phyloP scores from a whole-genome alignment of 768 basidiomycete genomes.

The Mycena pura region DNA sequence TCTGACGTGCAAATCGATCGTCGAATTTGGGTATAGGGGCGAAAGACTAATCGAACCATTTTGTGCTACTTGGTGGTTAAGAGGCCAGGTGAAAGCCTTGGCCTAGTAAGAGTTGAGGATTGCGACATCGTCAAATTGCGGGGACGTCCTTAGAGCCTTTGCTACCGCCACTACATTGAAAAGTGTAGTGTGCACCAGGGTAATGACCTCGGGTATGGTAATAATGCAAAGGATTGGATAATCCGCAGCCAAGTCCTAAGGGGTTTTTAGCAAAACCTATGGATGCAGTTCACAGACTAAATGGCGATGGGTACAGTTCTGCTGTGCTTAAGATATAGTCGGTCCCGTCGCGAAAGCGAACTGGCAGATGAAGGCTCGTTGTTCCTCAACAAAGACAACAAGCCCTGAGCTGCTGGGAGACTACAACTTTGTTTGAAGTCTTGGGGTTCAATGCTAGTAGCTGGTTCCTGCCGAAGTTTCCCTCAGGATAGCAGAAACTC shows the following conservation, averaged over 20 bases:
- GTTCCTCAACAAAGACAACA: not conserved
- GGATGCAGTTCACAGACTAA: too few species aligned
- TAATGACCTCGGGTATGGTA: too few species aligned
- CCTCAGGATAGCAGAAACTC: constrained; percentile 66
- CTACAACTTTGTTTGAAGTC: not conserved
- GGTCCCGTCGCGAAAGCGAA: not conserved
- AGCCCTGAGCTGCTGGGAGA: not conserved
- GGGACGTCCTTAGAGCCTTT: constrained; percentile 11
- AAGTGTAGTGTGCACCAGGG: too few species aligned
- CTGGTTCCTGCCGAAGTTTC: constrained; percentile 93
- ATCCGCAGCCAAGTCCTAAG: too few species aligned
- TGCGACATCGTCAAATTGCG: constrained; percentile 11
- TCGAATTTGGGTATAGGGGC: constrained; percentile 95
- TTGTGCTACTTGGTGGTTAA: constrained; percentile 12
- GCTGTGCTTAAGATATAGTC: too few species aligned
- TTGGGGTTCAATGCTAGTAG: constrained; percentile 58
- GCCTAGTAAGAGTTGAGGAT: not conserved
- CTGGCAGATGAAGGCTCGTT: not conserved
- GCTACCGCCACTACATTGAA: not conserved
- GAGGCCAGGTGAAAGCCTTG: not conserved
- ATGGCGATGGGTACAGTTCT: too few species aligned
- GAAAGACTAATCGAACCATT: constrained; percentile 95
- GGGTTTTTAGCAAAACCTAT: too few species aligned
- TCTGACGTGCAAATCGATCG: constrained; percentile 97
- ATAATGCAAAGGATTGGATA: too few species aligned